A percentile compares a stretch with the other conserved stretches of the same genome.
These are phyloP conservation scores for Pseudocercospora eumusae DNA, from an alignment of 2,329 filamentous ascomycete genomes.

Conservation along the genomic window DNA sequence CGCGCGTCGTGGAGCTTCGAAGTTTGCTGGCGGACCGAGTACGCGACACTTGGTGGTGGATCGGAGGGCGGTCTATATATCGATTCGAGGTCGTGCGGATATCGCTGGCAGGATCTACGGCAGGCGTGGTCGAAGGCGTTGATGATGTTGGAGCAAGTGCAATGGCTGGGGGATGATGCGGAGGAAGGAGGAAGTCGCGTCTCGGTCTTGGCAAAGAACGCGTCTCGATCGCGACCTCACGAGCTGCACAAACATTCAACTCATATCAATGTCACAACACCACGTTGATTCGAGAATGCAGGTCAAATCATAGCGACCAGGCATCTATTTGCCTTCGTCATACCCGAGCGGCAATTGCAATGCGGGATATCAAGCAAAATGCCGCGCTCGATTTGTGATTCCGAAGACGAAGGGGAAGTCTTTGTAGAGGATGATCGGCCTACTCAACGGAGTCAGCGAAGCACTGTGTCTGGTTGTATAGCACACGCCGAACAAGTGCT, in stretches of 20 bases:
- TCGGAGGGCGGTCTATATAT: slow-evolving; percentile 16
- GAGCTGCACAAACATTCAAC: slow-evolving; percentile 5
- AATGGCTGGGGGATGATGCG: slow-evolving; percentile 11
- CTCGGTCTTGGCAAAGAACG: slow-evolving; percentile 10
- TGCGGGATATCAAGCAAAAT: slow-evolving; percentile 8
- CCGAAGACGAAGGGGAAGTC: slow-evolving; percentile 23
- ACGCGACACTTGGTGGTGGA: slow-evolving; percentile 24
- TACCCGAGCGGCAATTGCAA: slow-evolving; percentile 15
- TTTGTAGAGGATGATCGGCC: slow-evolving; percentile 19
- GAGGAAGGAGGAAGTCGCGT: slow-evolving; percentile 9
- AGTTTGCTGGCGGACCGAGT: slow-evolving; percentile 24
- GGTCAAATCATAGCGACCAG: not conserved
- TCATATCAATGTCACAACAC: not conserved
- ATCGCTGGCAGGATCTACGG: not conserved
- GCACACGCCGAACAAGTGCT: slow-evolving; percentile 10
- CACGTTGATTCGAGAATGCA: not conserved
- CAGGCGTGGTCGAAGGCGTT: slow-evolving; percentile 8
- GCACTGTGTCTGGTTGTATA: slow-evolving; percentile 15
- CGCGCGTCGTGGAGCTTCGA: slow-evolving; percentile 21
- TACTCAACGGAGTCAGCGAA: slow-evolving; percentile 17
- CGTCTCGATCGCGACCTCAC: slow-evolving; percentile 16
- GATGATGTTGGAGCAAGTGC: slow-evolving; percentile 9
- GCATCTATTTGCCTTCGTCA: not conserved
- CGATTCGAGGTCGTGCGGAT: slow-evolving; percentile 22
- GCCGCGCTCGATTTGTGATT: slow-evolving; percentile 24